Evolutionary conservation across 371 early-diverging fungal species (phyloP), one percentile per base, ranked within the genome.

Genomic region (Amoeboaphelidium protococcarum): DNA sequence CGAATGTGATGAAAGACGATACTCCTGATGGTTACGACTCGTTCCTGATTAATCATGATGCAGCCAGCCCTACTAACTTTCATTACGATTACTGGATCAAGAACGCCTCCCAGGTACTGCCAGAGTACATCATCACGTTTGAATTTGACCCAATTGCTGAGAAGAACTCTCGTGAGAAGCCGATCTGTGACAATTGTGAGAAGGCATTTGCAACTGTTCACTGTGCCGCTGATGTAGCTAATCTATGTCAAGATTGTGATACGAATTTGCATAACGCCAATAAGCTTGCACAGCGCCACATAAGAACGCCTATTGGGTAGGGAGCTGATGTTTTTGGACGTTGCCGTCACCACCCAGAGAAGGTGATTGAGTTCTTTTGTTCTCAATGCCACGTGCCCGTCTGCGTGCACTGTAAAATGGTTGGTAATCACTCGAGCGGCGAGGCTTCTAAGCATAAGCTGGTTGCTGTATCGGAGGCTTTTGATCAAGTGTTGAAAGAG

Each of bases 401-500:
- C 2, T 71, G 71, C 55, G 67, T 71, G 13, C 58, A 50, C 44
- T 71, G 71, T 54, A 69, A 67, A 45, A 69, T 71, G 65, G 60
- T 69, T 3, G 69, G 71, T 4, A 61, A 65, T 52, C 71, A 71
- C 45, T 60, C 66, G 0, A 62, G 59, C 42, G 71, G 66, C 6
- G 69, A 71, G 45, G 58, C 66, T 6, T 58, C 64, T 4, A 58
- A 57, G 45, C 71, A 71, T 49, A 60, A 61, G 47, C 61, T 71
- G 10, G 68, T 71, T 3, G 54, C 58, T 47, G 66, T 71, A 19
- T 22, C 52, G 2, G 71, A 69, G 46, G 68, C 68, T 6, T 68
- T 63, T 49, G 44, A 56, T 19, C 52, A 61, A 2, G 69, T 68
- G 13, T 25, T 64, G 44, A 53, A 62, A 41, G 69, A 71, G 44